Conservation (phyloP, 805 yeast genomes). For the Candida caryicola region DNA sequence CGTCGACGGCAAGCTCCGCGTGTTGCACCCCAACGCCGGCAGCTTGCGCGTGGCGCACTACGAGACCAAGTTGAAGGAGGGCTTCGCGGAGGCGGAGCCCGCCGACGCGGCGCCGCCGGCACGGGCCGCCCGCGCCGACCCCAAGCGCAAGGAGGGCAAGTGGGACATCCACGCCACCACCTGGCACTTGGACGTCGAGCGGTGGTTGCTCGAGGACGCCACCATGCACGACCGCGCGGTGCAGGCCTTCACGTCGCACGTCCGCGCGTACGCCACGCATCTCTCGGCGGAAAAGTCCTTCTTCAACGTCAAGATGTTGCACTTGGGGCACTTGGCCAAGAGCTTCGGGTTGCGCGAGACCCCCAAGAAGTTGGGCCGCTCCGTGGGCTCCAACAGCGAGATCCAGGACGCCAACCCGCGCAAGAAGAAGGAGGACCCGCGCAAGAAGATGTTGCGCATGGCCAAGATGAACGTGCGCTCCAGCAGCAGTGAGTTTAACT, state of each 20-base stretch:
- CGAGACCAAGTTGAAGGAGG: constrained; percentile 30
- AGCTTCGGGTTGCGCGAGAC: constrained; percentile 92
- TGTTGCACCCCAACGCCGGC: constrained; percentile 39
- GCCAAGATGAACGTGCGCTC: constrained; percentile 68
- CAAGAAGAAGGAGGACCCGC: constrained; percentile 61
- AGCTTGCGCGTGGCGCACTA: constrained; percentile 33
- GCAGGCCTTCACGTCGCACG: constrained; percentile 81
- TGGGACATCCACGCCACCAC: constrained; percentile 98
- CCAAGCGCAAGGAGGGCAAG: constrained; percentile 40
- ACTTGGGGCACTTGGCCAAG: constrained; percentile 94
- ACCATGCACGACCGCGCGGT: constrained; percentile 63
- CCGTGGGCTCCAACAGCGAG: constrained; percentile 30
- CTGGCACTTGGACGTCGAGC: constrained; percentile 88
- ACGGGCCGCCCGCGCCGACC: constrained; percentile 33
- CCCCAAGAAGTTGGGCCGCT: constrained; percentile 72
- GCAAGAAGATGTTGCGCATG: constrained; percentile 69
- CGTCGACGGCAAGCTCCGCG: constrained; percentile 47
- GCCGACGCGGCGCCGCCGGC: constrained; percentile 23
- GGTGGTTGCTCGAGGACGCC: constrained; percentile 76
- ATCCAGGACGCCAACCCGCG: constrained; percentile 29
- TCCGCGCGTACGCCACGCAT: constrained; percentile 96
- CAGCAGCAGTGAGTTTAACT: constrained; percentile 74
- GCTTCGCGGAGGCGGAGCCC: constrained; percentile 42
- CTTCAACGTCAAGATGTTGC: constrained; percentile 80
- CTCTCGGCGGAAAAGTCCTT: constrained; percentile 71